Base-by-base conservation (phyloP, 1,284 basidiomycete species). In the Hypsizygus ulmarius region DNA sequence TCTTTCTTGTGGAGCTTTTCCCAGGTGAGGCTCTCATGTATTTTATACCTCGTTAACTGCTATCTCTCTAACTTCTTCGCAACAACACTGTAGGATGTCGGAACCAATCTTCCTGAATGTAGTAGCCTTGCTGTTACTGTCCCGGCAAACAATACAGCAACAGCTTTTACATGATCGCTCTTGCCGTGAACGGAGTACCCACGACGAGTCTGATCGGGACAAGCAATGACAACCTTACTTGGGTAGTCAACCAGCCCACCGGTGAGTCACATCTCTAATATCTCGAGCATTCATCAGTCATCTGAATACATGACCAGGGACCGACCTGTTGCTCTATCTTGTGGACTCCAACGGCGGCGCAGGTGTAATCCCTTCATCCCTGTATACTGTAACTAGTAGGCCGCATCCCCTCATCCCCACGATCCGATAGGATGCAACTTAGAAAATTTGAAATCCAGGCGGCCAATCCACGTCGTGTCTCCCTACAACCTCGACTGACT, bases 111-210 rank as follows among this genome's bases (percentile, higher is more conserved):
- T 14, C 39, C 45, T n/a, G 39, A 47, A 37, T 47, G 45, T 25
- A 27, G 32, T 3, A 27, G 32, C 9, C 18, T 47, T 2, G 10
- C 45, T 12, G 41, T 47, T 19, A 37, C 5, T 3, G 14, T 47
- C 9, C n/a, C 18, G 1, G 10, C 21, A 1, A 27, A n/a, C 15
- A 42, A n/a, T 39, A 12, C 12, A 2, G 21, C 14, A 10, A 16
- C 8, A 8, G 30, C 76, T 81, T 72, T 53, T 78, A 73, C 57
- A 72, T 81, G 70, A 64, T 75, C 27, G 72, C 75, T 0, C 71
- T 74, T 45, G 69, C 70, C 29, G 45, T 65, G 5, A 65, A 65
- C 3, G 73, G 73, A 3, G 65, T 70, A 3, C 71, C 76, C 0
- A 69, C 66, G 9, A 71, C 69, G 8, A 62, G 64, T 1, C 50